These are phyloP conservation scores for Acidiella bohemica DNA, from an alignment of 495 filamentous ascomycete species.

Conservation along the genomic window DNA sequence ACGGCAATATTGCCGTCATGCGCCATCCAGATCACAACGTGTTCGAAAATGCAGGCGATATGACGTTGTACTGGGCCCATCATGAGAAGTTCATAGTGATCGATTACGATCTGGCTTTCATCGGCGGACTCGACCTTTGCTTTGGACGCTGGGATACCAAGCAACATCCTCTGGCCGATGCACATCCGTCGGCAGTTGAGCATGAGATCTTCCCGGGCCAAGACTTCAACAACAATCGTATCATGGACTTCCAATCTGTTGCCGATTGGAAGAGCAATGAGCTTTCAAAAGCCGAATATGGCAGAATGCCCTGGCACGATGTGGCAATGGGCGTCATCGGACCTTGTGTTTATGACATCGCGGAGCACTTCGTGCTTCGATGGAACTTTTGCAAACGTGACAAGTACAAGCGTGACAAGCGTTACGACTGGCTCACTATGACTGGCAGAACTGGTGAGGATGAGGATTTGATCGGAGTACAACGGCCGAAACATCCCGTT, in stretches of 20 bases:
- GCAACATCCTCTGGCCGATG: conserved; percentile 75
- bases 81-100: conserved; percentile 95
- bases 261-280: conserved; percentile 86
- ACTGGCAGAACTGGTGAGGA: conserved; percentile 65
- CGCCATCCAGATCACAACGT: conserved; percentile 93
- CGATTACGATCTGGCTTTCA: conserved; percentile 79
- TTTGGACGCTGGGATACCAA: conserved; percentile 86
- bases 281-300: conserved; percentile 80
- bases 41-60: conserved; percentile 84
- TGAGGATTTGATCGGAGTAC: conserved; percentile 76
- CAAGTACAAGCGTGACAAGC: conserved; percentile 80
- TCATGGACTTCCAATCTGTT: conserved; percentile 91
- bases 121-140: conserved; percentile 89
- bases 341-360: conserved; percentile 84
- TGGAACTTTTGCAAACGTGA: conserved; percentile 98
- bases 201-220: conserved; percentile 89
- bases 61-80: conserved; percentile 98
- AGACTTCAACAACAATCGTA: conserved; percentile 82
- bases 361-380: conserved; percentile 85
- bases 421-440: conserved; percentile 71
- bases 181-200: conserved; percentile 68
- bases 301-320: conserved; percentile 97
- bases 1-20: conserved; percentile 80
- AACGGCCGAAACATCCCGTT: conserved; percentile 70
- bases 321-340: conserved; percentile 82